phyloP scores from a whole-genome alignment of 192 early-diverging fungal genomes.

The Phlyctochytrium planicorne region DNA sequence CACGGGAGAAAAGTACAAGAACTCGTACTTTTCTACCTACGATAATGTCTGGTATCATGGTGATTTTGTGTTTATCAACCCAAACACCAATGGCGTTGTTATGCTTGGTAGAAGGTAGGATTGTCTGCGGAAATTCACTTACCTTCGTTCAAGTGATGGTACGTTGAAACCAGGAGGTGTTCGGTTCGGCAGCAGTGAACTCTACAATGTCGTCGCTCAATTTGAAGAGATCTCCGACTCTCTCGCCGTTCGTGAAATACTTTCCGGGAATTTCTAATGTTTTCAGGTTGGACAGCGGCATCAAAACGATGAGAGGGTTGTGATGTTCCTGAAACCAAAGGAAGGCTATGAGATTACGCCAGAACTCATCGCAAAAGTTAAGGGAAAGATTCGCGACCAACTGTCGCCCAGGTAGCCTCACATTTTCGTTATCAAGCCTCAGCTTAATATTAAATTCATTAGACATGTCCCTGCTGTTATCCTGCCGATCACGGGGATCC shows the following conservation, averaged over 20 bases:
- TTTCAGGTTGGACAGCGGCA: conserved; percentile 79
- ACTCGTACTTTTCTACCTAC: conserved; percentile 88
- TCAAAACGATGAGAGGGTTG: conserved; percentile 84
- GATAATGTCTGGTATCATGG: conserved; percentile 93
- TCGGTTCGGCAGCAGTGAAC: conserved; percentile 89
- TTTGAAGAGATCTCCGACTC: conserved; percentile 81
- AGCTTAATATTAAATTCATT: no score
- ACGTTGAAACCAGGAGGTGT: conserved; percentile 92
- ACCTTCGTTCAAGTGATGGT: conserved; percentile 55
- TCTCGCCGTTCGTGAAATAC: conserved; percentile 51
- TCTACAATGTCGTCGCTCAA: conserved; percentile 90
- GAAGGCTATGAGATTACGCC: conserved; percentile 55
- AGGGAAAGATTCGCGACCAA: conserved; percentile 72
- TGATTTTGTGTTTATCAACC: conserved; percentile 87
- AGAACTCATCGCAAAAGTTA: conserved; percentile 70
- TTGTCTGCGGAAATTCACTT: background rate
- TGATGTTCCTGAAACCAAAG: conserved; percentile 87
- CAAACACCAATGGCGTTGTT: conserved; percentile 82
- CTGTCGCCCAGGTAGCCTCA: conserved; percentile 76
- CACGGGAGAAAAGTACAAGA: conserved; percentile 69
- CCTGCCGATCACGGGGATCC: conserved; percentile 78
- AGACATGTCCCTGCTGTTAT: conserved; percentile 88
- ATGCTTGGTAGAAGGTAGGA: conserved; percentile 79
- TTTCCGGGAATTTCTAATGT: no score
- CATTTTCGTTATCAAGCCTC: no score